Conservation (phyloP, 495 filamentous ascomycete species). For the Lindgomyces ingoldianus region DNA sequence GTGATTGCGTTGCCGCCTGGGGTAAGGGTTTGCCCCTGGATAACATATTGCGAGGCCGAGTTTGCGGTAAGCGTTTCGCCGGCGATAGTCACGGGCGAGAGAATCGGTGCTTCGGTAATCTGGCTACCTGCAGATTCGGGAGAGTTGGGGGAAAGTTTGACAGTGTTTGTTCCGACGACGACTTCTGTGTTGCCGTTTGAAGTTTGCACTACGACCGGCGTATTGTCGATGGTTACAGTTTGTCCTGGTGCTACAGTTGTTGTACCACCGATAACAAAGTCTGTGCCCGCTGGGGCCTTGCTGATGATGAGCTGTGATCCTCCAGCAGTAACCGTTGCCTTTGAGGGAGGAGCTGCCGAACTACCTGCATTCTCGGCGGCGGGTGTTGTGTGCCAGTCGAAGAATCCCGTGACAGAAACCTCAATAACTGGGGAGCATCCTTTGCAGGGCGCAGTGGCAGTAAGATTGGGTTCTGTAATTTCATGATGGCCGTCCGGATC, state of each 20-base stretch:
- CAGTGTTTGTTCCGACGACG: slow-evolving; percentile 19
- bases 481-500: slow-evolving; percentile 30
- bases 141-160: slow-evolving; percentile 7
- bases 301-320: slow-evolving; percentile 28
- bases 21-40: slow-evolving; percentile 27
- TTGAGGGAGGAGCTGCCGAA: neutral
- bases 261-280: slow-evolving; percentile 18
- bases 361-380: slow-evolving; percentile 20
- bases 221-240: slow-evolving; percentile 30
- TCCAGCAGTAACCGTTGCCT: slow-evolving; percentile 31
- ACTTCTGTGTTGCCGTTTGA: slow-evolving; percentile 18
- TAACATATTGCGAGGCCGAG: slow-evolving; percentile 11
- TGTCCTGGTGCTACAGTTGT: slow-evolving; percentile 25
- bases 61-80: slow-evolving; percentile 21
- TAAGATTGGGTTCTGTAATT: slow-evolving; percentile 27
- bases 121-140: neutral
- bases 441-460: slow-evolving; percentile 16
- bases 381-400: slow-evolving; percentile 13
- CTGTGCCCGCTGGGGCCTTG: slow-evolving; percentile 1
- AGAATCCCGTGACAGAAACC: slow-evolving; percentile 15
- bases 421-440: slow-evolving; percentile 34
- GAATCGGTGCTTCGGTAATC: slow-evolving; percentile 10
- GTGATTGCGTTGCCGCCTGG: slow-evolving; percentile 35
- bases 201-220: slow-evolving; percentile 29
- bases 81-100: slow-evolving; percentile 19